Base-by-base conservation (phyloP, 1,284 basidiomycete genomes). In the Phaffia rhodozyma region DNA sequence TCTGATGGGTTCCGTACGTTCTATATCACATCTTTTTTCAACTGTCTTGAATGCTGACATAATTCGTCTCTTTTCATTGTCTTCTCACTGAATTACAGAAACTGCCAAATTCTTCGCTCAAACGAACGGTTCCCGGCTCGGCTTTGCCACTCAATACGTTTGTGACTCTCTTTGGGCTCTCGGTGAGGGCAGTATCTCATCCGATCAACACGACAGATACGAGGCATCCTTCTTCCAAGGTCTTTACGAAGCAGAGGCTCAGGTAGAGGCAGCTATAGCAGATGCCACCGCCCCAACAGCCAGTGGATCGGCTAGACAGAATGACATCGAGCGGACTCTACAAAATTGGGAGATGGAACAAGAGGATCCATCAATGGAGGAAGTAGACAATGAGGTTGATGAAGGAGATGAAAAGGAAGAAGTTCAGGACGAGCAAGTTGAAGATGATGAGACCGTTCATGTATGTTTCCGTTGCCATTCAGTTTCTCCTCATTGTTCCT, bases 71-170 rank as follows among this genome's bases (percentile, higher is more conserved):
- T 18, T 51, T 16, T 25, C 48, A 51, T 32, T 25, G 21, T 51
- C 58, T 20, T 18, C 16, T 59, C 38, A 7, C 43, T n/a, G 9
- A 6, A 11, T 21, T 1, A 25, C 47, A 59, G 72, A 78, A 21
- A 82, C 84, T 0, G 83, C 83, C 5, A 80, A 80, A 70, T 78
- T 79, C 20, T 87, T 88, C 71, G 83, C 83, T 3, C 72, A 76
- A 32, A 75, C 79, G 61, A 77, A 77, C 43, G 76, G 78, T 69
- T 85, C 84, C 30, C 81, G 79, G 68, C 78, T 88, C 0, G 86
- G 85, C 2, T 87, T 87, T 72, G 74, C 73, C 13, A 80, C 78
- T 11, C 86, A 88, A 70, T 86, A 82, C 71, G 79, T 86, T 30
- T 66, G 55, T 29, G 83, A 86, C 68, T 79, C 75, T 53, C 70